A percentile compares a stretch with the other conserved stretches of the same genome.
phyloP scores from a whole-genome alignment of 2,329 filamentous ascomycete genomes.

The Blastomyces gilchristii region DNA sequence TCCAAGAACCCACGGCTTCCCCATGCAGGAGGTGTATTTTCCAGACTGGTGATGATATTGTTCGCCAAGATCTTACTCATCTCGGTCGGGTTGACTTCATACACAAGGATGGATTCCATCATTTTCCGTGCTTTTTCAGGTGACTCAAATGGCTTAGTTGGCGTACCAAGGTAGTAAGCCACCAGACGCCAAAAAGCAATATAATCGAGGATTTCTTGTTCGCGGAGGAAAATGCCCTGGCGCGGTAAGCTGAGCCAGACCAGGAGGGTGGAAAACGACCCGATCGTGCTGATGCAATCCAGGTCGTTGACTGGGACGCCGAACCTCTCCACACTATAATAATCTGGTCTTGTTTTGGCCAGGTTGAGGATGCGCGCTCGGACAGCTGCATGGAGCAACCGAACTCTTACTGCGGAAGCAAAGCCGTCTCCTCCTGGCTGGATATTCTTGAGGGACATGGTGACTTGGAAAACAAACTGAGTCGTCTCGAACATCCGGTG shows the following conservation, averaged over 20 bases:
- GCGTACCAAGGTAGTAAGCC: constrained; percentile 60
- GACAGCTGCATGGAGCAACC: constrained; percentile 59
- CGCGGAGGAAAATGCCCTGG: constrained; percentile 57
- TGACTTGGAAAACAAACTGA: constrained; percentile 64
- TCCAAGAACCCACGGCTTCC: constrained; percentile 57
- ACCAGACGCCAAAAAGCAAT: constrained; percentile 68
- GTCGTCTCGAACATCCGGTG: constrained; percentile 61
- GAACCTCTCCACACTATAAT: constrained; percentile 50
- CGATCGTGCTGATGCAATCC: constrained; percentile 62
- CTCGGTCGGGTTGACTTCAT: constrained; percentile 56
- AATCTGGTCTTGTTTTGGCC: constrained; percentile 45
- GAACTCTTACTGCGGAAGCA: constrained; percentile 54
- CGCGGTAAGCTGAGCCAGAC: constrained; percentile 60
- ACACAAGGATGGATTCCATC: constrained; percentile 57
- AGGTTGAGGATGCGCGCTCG: constrained; percentile 55
- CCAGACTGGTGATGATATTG: constrained; percentile 63
- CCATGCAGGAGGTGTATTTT: constrained; percentile 54
- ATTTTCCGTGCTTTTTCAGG: constrained; percentile 47
- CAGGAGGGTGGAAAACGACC: constrained; percentile 56
- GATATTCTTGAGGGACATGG: constrained; percentile 53
- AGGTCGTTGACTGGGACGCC: constrained; percentile 67
- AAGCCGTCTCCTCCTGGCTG: constrained; percentile 58
- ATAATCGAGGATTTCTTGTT: constrained; percentile 57
- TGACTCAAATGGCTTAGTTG: constrained; percentile 50
- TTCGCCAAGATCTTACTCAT: constrained; percentile 57